Base-by-base conservation (phyloP, 345 rosid genomes). In the Litchi chinensis region DNA sequence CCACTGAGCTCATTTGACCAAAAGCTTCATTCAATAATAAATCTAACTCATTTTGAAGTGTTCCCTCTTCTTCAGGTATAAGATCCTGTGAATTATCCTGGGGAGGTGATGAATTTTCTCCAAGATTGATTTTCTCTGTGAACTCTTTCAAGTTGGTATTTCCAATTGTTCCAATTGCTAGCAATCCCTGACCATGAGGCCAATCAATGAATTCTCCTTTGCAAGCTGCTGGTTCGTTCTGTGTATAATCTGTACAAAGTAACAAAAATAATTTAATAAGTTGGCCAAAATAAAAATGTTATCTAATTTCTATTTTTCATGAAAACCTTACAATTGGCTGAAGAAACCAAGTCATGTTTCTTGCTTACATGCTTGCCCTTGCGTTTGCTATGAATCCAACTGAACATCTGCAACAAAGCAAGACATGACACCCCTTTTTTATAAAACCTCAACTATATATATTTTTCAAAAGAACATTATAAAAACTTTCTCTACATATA, bases 91-190 rank as follows among this genome's bases (percentile, higher is more conserved):
- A 32, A 32, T 1, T 32, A 32, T 83, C 71, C 16, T 70, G 32
- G 59, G 73, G 79, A 60, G 10, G 68, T 7, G 70, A 16, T 5
- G 52, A 65, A 22, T 67, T 54, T 41, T 70, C 68, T 56, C 70
- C 79, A 70, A 48, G 67, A 72, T 73, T 59, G 28, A 71, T 43
- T 37, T 37, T 79, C 71, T 60, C 78, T 57, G 21, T 41, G 37
- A 80, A 65, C 82, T 86, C 81, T 66, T 81, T 78, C 4, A 26
- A 73, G 13, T 84, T 74, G 37, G 74, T 83, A 64, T 83, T 89
- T 79, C 98, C 96, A 50, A 94, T 86, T 54, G 98, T 94, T n/a
- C 98, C 98, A 2, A 94, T 94, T 18, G 92, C 87, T 48, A 94
- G 82, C 80, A 93, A 78, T 4, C 85, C 91, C 44, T 85, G 85